Evolutionary conservation across 352 stramenopile genomes (phyloP).

Genomic region (Elongisporangium senticosum): DNA sequence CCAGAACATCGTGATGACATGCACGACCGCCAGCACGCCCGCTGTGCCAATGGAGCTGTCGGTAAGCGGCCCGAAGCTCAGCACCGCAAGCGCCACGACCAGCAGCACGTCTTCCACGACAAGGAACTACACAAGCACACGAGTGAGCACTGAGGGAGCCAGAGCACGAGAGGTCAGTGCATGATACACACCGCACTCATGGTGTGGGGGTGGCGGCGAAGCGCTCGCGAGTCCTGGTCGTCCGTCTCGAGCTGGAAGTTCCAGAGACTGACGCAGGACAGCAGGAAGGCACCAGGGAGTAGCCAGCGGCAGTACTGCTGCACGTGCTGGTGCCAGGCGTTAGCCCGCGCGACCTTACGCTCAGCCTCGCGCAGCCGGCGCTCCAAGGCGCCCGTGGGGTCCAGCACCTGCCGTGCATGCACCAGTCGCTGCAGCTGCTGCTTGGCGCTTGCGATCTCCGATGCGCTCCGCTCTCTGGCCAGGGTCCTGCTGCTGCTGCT

Average conservation of each 20-base stretch:
- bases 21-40: constrained; percentile 29
- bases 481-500: not conserved
- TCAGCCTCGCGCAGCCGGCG: constrained; percentile 39
- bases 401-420: constrained; percentile 32
- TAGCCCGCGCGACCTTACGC: constrained; percentile 21
- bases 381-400: constrained; percentile 45
- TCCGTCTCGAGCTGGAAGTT: constrained; percentile 4
- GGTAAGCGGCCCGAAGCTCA: constrained; percentile 24
- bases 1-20: constrained; percentile 32
- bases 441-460: constrained; percentile 7
- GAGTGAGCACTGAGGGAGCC: not conserved
- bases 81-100: constrained; percentile 34
- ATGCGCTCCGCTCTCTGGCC: not conserved
- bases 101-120: constrained; percentile 38
- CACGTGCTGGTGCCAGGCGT: constrained; percentile 18
- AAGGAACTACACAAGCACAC: constrained; percentile 25
- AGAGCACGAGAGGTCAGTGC: not conserved
- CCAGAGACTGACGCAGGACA: constrained; percentile 37
- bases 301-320: not conserved
- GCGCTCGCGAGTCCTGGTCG: not conserved
- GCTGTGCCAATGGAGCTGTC: constrained; percentile 32
- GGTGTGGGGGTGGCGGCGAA: constrained; percentile 1
- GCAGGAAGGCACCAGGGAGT: not conserved
- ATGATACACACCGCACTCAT: constrained; percentile 21
- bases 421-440: constrained; percentile 42